Percentiles rank a stretch among this genome's conserved stretches.
phyloP scores from a whole-genome alignment of 1,139 yeast species.

The Pichia norvegensis region DNA sequence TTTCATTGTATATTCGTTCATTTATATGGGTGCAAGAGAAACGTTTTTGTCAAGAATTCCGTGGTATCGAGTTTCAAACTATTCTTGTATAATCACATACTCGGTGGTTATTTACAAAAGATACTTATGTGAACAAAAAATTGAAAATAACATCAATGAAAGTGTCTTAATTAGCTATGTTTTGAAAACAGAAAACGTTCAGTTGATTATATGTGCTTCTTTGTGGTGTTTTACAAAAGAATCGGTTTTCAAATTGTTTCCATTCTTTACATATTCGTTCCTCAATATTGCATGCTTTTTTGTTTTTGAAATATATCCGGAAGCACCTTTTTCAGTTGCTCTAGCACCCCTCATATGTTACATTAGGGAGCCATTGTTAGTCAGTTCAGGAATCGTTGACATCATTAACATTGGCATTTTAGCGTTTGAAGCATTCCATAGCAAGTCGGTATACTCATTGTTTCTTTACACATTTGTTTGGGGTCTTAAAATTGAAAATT shows the following conservation, averaged over 20 bases:
- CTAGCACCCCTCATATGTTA: constrained; percentile 31
- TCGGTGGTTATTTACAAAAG: constrained; percentile 29
- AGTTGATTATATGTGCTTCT: constrained; percentile 33
- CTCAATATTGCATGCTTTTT: constrained; percentile 35
- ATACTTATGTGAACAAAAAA: constrained; percentile 20
- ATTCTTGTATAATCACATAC: constrained; percentile 29
- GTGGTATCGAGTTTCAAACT: constrained; percentile 22
- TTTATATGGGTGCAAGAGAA: constrained; percentile 2
- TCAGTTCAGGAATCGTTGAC: constrained; percentile 34
- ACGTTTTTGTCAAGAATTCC: not conserved
- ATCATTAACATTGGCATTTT: constrained; percentile 30
- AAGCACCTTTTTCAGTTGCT: constrained; percentile 29
- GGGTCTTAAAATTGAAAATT: constrained; percentile 37
- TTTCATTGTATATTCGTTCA: not conserved
- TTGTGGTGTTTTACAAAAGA: constrained; percentile 30
- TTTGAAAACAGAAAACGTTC: constrained; percentile 41
- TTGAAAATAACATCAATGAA: constrained; percentile 19
- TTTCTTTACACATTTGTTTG: constrained; percentile 34
- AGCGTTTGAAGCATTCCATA: constrained; percentile 26
- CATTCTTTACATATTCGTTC: constrained; percentile 40
- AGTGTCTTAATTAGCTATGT: constrained; percentile 20
- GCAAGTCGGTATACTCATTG: constrained; percentile 27
- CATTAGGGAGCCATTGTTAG: constrained; percentile 33
- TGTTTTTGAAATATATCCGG: constrained; percentile 34
- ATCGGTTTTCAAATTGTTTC: constrained; percentile 33